phyloP scores from a whole-genome alignment of 169 alveolate species.

The Plasmodium malariae region DNA sequence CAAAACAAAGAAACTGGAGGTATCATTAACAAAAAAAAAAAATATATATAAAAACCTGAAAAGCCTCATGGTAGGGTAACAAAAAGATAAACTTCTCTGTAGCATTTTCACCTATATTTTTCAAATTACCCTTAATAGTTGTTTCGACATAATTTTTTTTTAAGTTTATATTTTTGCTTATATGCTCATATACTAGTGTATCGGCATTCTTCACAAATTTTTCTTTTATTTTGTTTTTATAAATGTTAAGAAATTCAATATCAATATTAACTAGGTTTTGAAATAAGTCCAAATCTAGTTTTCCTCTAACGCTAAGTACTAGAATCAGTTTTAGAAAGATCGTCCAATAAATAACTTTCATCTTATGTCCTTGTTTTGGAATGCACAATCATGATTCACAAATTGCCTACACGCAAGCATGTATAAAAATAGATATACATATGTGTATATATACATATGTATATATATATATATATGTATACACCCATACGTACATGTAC shows the following conservation, averaged over 20 bases:
- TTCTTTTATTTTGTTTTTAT: slow-evolving; percentile 33
- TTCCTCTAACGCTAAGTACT: slow-evolving; percentile 4
- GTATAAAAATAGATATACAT: background rate
- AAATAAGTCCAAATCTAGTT: slow-evolving; percentile 11
- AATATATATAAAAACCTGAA: slow-evolving; percentile 27
- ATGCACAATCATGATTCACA: background rate
- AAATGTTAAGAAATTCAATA: slow-evolving; percentile 15
- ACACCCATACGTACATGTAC: no score
- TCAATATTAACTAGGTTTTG: slow-evolving; percentile 25
- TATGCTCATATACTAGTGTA: slow-evolving; percentile 33
- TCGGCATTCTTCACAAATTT: slow-evolving; percentile 18
- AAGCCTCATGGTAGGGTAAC: slow-evolving; percentile 72
- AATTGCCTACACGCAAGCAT: background rate
- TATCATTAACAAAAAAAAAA: no score
- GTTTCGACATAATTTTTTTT: slow-evolving; percentile 51
- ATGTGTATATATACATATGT: background rate
- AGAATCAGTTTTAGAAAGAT: background rate
- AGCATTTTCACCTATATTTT: slow-evolving; percentile 2
- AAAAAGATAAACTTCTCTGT: slow-evolving; percentile 39
- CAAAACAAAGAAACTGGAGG: no score
- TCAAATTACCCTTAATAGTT: slow-evolving; percentile 23
- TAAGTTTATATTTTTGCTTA: slow-evolving; percentile 41
- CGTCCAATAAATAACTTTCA: slow-evolving; percentile 21
- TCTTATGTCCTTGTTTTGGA: slow-evolving; percentile 4
- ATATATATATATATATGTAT: no score